These are phyloP conservation scores for Xylariaceae sp. DNA, from an alignment of 2,329 filamentous ascomycete species.

Conservation along the genomic window DNA sequence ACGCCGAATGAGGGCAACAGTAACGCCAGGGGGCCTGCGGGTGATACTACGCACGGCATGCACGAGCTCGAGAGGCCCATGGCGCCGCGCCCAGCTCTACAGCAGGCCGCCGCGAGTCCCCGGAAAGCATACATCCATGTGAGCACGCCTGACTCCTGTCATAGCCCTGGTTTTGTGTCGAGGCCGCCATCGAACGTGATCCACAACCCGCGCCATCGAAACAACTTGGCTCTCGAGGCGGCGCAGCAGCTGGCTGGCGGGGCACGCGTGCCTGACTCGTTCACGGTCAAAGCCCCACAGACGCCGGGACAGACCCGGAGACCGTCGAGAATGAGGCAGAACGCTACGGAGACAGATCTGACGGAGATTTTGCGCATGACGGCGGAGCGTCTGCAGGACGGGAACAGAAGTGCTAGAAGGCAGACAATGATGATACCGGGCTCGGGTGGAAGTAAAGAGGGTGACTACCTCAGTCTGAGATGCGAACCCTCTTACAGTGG, in stretches of 20 bases:
- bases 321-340: conserved; percentile 29
- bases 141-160: conserved; percentile 1
- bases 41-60: neutral
- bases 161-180: neutral
- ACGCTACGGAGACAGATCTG: conserved; percentile 51
- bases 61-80: conserved; percentile 3
- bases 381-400: conserved; percentile 52
- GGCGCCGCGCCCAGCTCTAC: conserved; percentile 5
- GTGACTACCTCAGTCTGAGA: neutral
- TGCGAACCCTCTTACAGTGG: conserved; percentile 18
- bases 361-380: conserved; percentile 56
- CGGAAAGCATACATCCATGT: conserved; percentile 12
- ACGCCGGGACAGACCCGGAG: conserved; percentile 21
- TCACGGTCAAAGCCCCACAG: conserved; percentile 16
- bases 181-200: conserved; percentile 19
- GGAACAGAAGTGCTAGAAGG: conserved; percentile 35
- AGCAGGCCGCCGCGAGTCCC: conserved; percentile 17
- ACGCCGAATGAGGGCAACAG: conserved; percentile 1
- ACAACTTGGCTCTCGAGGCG: conserved; percentile 25
- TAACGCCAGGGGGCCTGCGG: neutral
- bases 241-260: conserved; percentile 33
- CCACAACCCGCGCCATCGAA: conserved; percentile 21
- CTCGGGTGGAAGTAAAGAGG: neutral
- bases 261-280: conserved; percentile 25
- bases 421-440: conserved; percentile 31